These are phyloP conservation scores for Trichophyton benhamiae DNA, from an alignment of 2,329 filamentous ascomycete species.

Conservation along the genomic window DNA sequence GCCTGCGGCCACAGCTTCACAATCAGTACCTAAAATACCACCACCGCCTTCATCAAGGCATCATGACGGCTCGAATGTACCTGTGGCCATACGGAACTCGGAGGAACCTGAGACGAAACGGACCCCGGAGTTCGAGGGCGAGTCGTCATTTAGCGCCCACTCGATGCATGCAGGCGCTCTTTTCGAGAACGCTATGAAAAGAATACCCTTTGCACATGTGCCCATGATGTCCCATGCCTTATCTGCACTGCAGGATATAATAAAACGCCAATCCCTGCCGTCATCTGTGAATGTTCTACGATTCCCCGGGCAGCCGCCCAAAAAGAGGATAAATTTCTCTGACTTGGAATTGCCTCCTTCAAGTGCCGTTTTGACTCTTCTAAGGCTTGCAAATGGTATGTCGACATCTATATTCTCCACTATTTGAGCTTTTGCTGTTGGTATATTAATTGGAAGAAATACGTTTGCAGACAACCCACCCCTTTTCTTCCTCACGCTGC, in stretches of 20 bases:
- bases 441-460: conserved; percentile 4
- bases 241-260: conserved; percentile 28
- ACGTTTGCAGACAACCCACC: conserved; percentile 8
- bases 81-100: conserved; percentile 16
- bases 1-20: conserved; percentile 9
- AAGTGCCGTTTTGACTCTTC: conserved; percentile 22
- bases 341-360: conserved; percentile 28
- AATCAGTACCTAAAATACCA: conserved; percentile 19
- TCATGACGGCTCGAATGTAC: conserved; percentile 1
- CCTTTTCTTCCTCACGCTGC: conserved; percentile 14
- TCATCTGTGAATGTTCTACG: conserved; percentile 18
- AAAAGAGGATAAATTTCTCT: conserved; percentile 20
- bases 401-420: not conserved
- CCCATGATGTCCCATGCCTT: conserved; percentile 30
- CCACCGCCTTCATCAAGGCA: conserved; percentile 12
- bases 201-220: conserved; percentile 24
- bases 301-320: conserved; percentile 19
- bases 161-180: conserved; percentile 36
- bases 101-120: conserved; percentile 15
- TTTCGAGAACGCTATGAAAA: conserved; percentile 31
- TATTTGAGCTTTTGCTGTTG: not conserved
- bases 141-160: conserved; percentile 38
- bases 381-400: conserved; percentile 26
- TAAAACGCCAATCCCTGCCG: conserved; percentile 26
- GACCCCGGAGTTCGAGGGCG: conserved; percentile 35